phyloP scores from a whole-genome alignment of 1,284 basidiomycete species.

The Ustilago sp. region DNA sequence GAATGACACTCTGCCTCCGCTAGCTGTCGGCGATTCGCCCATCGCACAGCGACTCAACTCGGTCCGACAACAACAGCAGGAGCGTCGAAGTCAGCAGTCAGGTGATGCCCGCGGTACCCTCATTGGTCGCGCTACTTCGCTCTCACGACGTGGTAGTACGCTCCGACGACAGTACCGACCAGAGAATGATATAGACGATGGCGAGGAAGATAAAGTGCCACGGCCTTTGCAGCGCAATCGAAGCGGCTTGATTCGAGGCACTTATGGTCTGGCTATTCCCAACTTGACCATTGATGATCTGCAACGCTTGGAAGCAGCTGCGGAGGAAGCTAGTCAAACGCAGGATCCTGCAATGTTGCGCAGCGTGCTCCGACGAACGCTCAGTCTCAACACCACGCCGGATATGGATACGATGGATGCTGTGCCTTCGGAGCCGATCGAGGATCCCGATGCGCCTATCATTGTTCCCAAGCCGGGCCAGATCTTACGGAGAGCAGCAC shows the following conservation, averaged over 20 bases:
- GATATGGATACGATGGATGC: constrained; percentile 45
- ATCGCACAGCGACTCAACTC: constrained; percentile 49
- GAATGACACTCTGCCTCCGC: constrained; percentile 26
- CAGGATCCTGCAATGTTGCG: constrained; percentile 87
- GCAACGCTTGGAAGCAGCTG: constrained; percentile 89
- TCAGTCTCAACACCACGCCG: constrained; percentile 76
- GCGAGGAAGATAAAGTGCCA: constrained; percentile 73
- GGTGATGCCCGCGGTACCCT: constrained; percentile 33
- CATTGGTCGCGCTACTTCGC: constrained; percentile 56
- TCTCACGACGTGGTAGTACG: constrained; percentile 62
- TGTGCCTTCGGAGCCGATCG: constrained; percentile 65
- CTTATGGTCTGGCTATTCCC: constrained; percentile 67
- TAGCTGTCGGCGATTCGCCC: constrained; percentile 38
- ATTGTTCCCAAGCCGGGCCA: constrained; percentile 87
- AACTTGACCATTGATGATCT: constrained; percentile 88
- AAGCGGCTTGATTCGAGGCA: constrained; percentile 32
- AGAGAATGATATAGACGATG: constrained; percentile 74
- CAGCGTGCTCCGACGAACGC: constrained; percentile 83
- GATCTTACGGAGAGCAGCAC: constrained; percentile 88
- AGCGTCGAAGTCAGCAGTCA: constrained; percentile 20
- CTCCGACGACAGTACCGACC: constrained; percentile 73
- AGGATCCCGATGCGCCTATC: constrained; percentile 87
- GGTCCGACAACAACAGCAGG: constrained; percentile 45
- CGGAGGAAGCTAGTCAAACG: constrained; percentile 79
- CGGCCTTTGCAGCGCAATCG: constrained; percentile 44